Evolutionary conservation across 1,284 basidiomycete species (phyloP), one percentile per base, ranked within the genome.

Genomic region (Microbotryum silenes-acaulis): DNA sequence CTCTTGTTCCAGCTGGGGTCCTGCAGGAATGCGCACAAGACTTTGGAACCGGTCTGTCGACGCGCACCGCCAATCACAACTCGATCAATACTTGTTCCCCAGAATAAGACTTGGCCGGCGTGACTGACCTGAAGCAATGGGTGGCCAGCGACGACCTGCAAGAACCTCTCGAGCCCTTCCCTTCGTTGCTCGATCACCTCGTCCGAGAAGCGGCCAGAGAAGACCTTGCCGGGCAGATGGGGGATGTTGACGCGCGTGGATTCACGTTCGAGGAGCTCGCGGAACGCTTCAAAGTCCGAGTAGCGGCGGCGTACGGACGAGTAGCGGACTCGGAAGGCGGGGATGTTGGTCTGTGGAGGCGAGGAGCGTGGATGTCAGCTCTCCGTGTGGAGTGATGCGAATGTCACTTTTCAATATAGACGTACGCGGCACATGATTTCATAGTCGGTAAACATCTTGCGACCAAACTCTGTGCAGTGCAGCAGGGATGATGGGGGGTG

Each of bases 391-490:
- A 14, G 6, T 44, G 23, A 27, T 29, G 54, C 42, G 6, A n/a
- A 29, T 29, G 14, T 1, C 31, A 9, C 9, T 37, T 37, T 20
- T 6, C 45, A 5, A 10, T n/a, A 42, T 48, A 29, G 21, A 37
- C 66, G 42, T 9, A 89, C 92, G 84, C 92, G 91, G 81, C 92
- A 97, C 57, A 97, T 87, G 68, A 99, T 88, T 79, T 99, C 94
- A 74, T 98, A 98, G 81, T 98, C 93, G 53, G 94, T 99, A 77
- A 90, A 98, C 91, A 94, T 96, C 81, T 97, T 97, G 71, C 94
- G 81, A 44, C 92, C 91, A 73, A 91, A 91, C 45, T 90, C 90
- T 92, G 71, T 44, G 18, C 31, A 31, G 25, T 42, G 37, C 37
- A 42, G 31, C 29, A 45, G n/a, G n/a, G 18, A 50, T 31, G 31